phyloP scores from a whole-genome alignment of 768 basidiomycete genomes.

The Leccinum ochraceum region DNA sequence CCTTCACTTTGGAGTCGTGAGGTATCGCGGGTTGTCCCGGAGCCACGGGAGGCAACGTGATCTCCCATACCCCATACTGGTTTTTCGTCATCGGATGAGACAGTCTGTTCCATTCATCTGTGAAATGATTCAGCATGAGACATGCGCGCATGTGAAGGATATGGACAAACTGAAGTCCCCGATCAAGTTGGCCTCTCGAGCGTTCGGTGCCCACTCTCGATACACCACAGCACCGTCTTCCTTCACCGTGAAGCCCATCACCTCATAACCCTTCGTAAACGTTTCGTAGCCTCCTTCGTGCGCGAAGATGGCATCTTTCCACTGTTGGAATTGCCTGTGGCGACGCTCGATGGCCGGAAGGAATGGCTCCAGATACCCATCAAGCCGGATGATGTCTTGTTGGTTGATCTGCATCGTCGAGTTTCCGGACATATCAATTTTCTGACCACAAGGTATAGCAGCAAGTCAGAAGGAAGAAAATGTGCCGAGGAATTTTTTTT shows the following conservation, averaged over 20 bases:
- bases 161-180: slow-evolving; percentile 91
- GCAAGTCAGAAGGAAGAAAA: slow-evolving; percentile 9
- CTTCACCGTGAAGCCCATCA: slow-evolving; percentile 73
- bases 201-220: slow-evolving; percentile 97
- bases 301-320: slow-evolving; percentile 73
- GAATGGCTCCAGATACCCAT: slow-evolving; percentile 76
- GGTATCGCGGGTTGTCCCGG: slow-evolving; percentile 80
- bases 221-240: slow-evolving; percentile 73
- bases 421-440: slow-evolving; percentile 42
- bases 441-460: background rate
- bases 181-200: slow-evolving; percentile 76
- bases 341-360: slow-evolving; percentile 68
- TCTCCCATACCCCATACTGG: slow-evolving; percentile 88
- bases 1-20: slow-evolving; percentile 96
- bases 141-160: background rate
- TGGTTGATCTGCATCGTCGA: slow-evolving; percentile 47
- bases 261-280: slow-evolving; percentile 58
- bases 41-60: slow-evolving; percentile 65
- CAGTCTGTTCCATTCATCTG: slow-evolving; percentile 86
- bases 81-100: slow-evolving; percentile 87
- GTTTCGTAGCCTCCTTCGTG: slow-evolving; percentile 82
- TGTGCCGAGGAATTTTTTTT: slow-evolving; percentile 4
- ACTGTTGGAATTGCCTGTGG: slow-evolving; percentile 66
- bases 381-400: slow-evolving; percentile 59
- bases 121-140: slow-evolving; percentile 5